Base-by-base conservation (phyloP, 306 rosid genomes). In the Glycine latifolia region DNA sequence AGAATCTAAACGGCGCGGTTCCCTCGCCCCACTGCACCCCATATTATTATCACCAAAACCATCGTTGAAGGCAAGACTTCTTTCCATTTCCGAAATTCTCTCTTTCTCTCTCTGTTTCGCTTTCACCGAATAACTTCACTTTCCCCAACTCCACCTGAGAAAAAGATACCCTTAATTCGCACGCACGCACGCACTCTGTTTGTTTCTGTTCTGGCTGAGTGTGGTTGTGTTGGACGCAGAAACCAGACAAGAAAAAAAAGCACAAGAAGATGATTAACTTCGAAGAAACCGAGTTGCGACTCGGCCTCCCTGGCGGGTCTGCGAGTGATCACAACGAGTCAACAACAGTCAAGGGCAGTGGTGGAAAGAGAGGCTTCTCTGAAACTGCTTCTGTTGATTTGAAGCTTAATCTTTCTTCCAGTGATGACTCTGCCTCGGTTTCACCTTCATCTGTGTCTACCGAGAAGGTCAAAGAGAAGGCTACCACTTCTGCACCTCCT, bases 321-420 rank as follows among this genome's bases (percentile, higher is more conserved):
- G 44, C 65, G 0, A 35, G 7, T 11, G 81, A 82, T 52, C 72
- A 48, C 4, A 78, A 46, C 17, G 90, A 88, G 58, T 37, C 50
- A 16, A 4, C 49, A 0, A 6, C 49, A 0, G 5, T 62, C 3
- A 85, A 82, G 76, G 60, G 1, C 47, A 47, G n/a, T 52, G 6
- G 60, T 46, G 95, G 87, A 7, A 95, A 95, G 87, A 91, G 98
- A 79, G 93, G 92, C 12, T 95, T 95, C 61, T 79, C 89, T 1
- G 75, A 84, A 12, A 84, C 87, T 2, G 10, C 69, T 67, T 26
- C 48, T 39, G 90, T 93, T 46, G 99, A 95, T 89, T 86, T 93
- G 92, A 93, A 95, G 90, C 99, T 95, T 67, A 91, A 93, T 81
- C 87, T 95, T 35, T 92, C 95, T 8, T 86, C 97, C 6, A 85